Base-by-base conservation (phyloP, 2,329 filamentous ascomycete species). In the Cladosporium sphaerospermum region DNA sequence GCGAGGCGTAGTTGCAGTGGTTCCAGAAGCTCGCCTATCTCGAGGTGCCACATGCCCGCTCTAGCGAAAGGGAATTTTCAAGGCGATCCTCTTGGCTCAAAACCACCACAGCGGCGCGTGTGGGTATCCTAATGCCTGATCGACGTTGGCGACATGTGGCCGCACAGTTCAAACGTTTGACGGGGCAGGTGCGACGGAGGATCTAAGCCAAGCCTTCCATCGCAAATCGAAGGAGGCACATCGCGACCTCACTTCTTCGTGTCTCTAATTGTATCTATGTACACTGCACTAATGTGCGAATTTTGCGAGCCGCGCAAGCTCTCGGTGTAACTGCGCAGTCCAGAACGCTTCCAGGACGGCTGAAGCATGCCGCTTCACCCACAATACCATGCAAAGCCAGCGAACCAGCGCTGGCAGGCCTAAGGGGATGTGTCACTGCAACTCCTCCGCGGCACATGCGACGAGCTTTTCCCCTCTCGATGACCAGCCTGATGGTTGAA, bases 101-200 rank as follows among this genome's bases (percentile, higher is more conserved):
- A 11, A 31, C 45, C 37, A 50, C 39, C 37, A 50, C 37, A 34
- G 28, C 47, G 47, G 37, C 28, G 36, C 11, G 3, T 33, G 47
- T 50, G 47, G 47, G 47, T 43, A 40, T 28, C 9, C n/a, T 13
- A 33, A 11, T 42, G 47, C 23, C 28, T 50, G 47, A 50, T 50
- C 47, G 40, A 43, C 47, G 39, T 39, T 39, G 37, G 47, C 42
- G 42, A 42, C 47, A 50, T 50, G 36, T 39, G 47, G 47, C 47
- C 19, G 47, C 47, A 50, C 47, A 43, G 47, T 31, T 50, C 47
- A 50, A 42, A 39, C 37, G 46, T 49, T 49, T 10, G 34, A 36
- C 4, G n/a, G 9, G n/a, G 36, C 8, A n/a, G 9, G 13, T 14
- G 36, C 36, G n/a, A 39, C 36, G 36, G n/a, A 18, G n/a, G 2